phyloP scores from a whole-genome alignment of 225 moss, liverwort and hornwort genomes.

The Lunularia cruciata region DNA sequence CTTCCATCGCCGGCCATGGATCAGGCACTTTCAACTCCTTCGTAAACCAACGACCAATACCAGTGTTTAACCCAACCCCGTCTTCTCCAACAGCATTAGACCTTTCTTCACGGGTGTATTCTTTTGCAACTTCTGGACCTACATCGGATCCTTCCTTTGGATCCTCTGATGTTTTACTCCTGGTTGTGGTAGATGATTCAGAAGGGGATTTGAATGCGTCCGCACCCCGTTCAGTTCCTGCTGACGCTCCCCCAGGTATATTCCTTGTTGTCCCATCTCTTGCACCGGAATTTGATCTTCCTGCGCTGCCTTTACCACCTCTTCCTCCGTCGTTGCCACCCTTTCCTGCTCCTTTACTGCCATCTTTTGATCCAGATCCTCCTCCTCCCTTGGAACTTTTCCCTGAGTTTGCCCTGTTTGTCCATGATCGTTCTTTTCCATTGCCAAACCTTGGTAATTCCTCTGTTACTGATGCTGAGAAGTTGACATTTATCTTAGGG shows the following conservation, averaged over 20 bases:
- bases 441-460: conserved; percentile 15
- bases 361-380: conserved; percentile 34
- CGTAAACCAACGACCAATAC: conserved; percentile 37
- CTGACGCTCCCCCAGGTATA: conserved; percentile 15
- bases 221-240: conserved; percentile 19
- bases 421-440: conserved; percentile 18
- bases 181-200: neutral
- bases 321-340: conserved; percentile 20
- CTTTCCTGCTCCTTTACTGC: conserved; percentile 31
- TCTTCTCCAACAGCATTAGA: conserved; percentile 14
- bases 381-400: conserved; percentile 29
- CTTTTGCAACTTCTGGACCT: conserved; percentile 16
- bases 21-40: conserved; percentile 39
- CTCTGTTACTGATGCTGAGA: conserved; percentile 8
- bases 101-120: conserved; percentile 5
- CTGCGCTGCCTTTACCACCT: conserved; percentile 25
- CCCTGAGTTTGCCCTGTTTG: conserved; percentile 25
- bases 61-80: conserved; percentile 24
- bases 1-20: conserved; percentile 55
- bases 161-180: conserved; percentile 16
- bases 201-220: conserved; percentile 6
- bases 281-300: conserved; percentile 19
- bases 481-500: conserved; percentile 14
- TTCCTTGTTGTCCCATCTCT: conserved; percentile 29
- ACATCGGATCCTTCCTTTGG: conserved; percentile 2